These are phyloP conservation scores for Microbotryomycetes sp. DNA, from an alignment of 1,284 basidiomycete genomes.

Conservation along the genomic window DNA sequence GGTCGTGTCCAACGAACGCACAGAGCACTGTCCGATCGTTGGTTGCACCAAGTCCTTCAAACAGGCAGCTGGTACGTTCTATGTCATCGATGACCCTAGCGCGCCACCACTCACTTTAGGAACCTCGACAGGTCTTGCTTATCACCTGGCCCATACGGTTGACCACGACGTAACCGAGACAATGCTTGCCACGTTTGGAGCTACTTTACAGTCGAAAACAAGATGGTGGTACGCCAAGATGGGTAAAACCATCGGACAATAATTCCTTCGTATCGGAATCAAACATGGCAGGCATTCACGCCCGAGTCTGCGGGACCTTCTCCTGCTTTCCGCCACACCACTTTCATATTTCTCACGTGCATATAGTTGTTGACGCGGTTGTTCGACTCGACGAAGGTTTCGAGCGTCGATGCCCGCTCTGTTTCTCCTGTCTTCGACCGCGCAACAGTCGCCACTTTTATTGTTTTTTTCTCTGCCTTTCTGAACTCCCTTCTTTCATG, in stretches of 20 bases:
- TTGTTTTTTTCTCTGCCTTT: too few species aligned
- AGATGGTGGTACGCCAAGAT: slow-evolving; percentile 31
- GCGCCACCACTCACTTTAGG: not conserved
- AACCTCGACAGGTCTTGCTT: slow-evolving; percentile 24
- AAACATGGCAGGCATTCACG: too few species aligned
- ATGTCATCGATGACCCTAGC: not conserved
- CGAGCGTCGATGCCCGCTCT: too few species aligned
- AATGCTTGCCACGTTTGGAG: slow-evolving; percentile 16
- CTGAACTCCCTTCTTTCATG: too few species aligned
- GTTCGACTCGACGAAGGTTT: too few species aligned
- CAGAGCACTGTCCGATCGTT: slow-evolving; percentile 24
- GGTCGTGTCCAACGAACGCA: slow-evolving; percentile 16
- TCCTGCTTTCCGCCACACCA: too few species aligned
- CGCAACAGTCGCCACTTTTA: too few species aligned
- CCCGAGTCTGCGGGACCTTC: too few species aligned
- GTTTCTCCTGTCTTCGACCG: too few species aligned
- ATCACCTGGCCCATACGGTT: slow-evolving; percentile 30
- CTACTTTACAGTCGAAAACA: slow-evolving; percentile 29
- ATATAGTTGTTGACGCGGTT: too few species aligned
- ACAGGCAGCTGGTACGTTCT: slow-evolving; percentile 29
- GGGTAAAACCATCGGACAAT: not conserved
- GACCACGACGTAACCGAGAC: slow-evolving; percentile 28
- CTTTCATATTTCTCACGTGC: too few species aligned
- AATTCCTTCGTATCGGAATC: too few species aligned
- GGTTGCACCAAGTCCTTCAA: slow-evolving; percentile 32